Percentiles rank a stretch among this genome's conserved stretches.
Conservation (phyloP, 768 basidiomycete species). For the Boletellus emodensis region DNA sequence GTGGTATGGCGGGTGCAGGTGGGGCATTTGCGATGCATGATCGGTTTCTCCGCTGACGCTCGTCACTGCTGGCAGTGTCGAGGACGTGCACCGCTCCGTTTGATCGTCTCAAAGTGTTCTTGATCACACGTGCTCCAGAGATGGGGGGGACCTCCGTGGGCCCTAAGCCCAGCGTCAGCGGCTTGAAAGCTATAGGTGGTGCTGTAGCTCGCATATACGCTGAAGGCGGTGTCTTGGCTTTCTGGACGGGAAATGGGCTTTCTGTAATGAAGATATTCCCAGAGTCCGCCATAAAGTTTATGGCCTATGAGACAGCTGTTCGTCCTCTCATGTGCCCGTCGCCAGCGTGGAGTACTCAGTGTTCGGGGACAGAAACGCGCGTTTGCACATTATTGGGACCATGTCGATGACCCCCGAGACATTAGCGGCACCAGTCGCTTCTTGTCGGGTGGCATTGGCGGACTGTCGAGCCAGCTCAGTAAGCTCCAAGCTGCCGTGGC, state of each 20-base stretch:
- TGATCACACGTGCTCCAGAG: constrained; percentile 85
- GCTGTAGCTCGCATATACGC: constrained; percentile 81
- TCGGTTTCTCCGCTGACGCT: constrained; percentile 2
- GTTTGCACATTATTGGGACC: constrained; percentile 88
- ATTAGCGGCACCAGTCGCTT: constrained; percentile 93
- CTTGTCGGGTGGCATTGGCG: constrained; percentile 92
- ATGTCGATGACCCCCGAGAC: constrained; percentile 82
- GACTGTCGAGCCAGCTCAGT: constrained; percentile 91
- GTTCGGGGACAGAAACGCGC: constrained; percentile 71
- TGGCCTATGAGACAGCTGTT: constrained; percentile 90
- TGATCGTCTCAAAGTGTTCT: constrained; percentile 92
- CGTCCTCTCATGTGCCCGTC: constrained; percentile 31
- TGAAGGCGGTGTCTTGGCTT: constrained; percentile 85
- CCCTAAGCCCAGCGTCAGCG: constrained; percentile 43
- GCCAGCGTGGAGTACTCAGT: constrained; percentile 16
- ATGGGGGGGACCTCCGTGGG: constrained; percentile 51
- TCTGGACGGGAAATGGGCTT: constrained; percentile 97
- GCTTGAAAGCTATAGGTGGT: constrained; percentile 59
- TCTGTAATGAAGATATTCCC: constrained; percentile 96
- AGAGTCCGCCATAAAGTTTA: constrained; percentile 98
- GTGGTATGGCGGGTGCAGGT: constrained; percentile 94
- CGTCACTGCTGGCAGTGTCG: constrained; percentile 58
- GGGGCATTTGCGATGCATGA: constrained; percentile 24
- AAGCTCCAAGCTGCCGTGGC: constrained; percentile 28
- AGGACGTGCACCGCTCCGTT: constrained; percentile 96